Conservation (phyloP, 371 early-diverging fungal species). For the Actinomortierella ambigua region DNA sequence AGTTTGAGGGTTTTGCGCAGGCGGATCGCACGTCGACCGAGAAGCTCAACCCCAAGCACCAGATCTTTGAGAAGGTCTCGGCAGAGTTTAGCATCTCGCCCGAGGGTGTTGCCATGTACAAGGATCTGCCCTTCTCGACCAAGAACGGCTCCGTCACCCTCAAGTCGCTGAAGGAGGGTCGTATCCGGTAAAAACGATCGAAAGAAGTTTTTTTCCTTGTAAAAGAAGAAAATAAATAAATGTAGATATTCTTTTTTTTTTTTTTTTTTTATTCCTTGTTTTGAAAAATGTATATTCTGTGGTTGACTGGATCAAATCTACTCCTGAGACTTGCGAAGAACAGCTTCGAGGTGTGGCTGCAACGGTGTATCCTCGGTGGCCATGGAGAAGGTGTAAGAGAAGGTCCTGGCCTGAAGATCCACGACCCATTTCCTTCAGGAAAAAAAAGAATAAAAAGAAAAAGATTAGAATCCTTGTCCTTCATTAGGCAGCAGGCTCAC, state of each 20-base stretch:
- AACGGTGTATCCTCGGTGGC: conserved; percentile 32
- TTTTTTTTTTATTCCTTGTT: background rate
- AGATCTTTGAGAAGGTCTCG: conserved; percentile 58
- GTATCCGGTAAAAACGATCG: conserved; percentile 24
- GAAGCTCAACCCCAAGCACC: conserved; percentile 63
- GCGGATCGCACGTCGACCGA: conserved; percentile 44
- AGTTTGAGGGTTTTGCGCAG: conserved; percentile 45
- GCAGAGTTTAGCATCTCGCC: conserved; percentile 48
- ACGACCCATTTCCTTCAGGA: conserved; percentile 27
- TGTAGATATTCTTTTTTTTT: background rate
- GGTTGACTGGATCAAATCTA: background rate
- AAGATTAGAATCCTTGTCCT: too few relatives aligned
- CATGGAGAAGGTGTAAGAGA: conserved; percentile 32
- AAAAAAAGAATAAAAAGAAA: background rate
- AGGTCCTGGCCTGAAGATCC: conserved; percentile 20
- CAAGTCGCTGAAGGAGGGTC: conserved; percentile 45
- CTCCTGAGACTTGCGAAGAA: conserved; percentile 15
- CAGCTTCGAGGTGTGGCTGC: conserved; percentile 28
- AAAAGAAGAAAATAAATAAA: background rate
- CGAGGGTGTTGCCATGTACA: conserved; percentile 56
- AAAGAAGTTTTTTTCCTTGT: too few relatives aligned
- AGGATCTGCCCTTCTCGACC: conserved; percentile 54
- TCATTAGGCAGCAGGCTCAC: too few relatives aligned
- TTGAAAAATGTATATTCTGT: background rate
- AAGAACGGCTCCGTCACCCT: conserved; percentile 48